A percentile compares a stretch with the other conserved stretches of the same genome.
Conservation (phyloP, 2,329 filamentous ascomycete genomes). For the Amphichorda felina region DNA sequence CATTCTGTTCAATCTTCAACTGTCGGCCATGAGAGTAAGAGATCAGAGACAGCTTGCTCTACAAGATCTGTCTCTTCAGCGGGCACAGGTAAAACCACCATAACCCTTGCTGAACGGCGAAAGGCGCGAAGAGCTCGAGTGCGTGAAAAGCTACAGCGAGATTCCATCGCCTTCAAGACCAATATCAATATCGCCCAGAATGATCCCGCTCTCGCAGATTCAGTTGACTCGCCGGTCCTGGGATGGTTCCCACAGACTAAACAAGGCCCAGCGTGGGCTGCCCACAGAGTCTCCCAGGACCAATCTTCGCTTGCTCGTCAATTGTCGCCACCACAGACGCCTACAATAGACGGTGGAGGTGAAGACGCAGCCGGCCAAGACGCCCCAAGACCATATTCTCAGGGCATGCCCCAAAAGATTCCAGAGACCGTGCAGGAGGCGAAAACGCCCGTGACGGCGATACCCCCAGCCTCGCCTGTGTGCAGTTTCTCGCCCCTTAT, state of each 20-base stretch:
- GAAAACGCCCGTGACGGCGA: background rate
- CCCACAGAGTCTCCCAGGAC: background rate
- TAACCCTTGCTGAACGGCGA: slow-evolving; percentile 2
- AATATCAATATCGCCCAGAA: background rate
- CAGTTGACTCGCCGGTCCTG: slow-evolving; percentile 4
- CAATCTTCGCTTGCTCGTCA: background rate
- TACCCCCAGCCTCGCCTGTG: background rate
- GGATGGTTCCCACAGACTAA: slow-evolving; percentile 2
- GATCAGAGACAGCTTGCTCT: background rate
- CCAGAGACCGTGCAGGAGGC: slow-evolving; percentile 4
- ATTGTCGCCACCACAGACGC: background rate
- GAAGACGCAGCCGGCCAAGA: no score
- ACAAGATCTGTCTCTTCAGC: background rate
- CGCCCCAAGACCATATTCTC: background rate
- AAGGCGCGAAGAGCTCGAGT: slow-evolving; percentile 2
- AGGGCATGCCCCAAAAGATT: slow-evolving; percentile 1
- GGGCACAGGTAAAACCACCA: background rate
- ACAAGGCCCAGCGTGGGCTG: background rate
- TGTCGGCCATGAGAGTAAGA: background rate
- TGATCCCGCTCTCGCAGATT: background rate
- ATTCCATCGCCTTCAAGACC: slow-evolving; percentile 2
- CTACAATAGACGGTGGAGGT: no score
- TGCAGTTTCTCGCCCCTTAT: slow-evolving; percentile 2
- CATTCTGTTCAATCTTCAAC: background rate
- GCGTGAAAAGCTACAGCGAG: slow-evolving; percentile 4